phyloP scores from a whole-genome alignment of 129 eudicot species.

The Deinandra increscens region DNA sequence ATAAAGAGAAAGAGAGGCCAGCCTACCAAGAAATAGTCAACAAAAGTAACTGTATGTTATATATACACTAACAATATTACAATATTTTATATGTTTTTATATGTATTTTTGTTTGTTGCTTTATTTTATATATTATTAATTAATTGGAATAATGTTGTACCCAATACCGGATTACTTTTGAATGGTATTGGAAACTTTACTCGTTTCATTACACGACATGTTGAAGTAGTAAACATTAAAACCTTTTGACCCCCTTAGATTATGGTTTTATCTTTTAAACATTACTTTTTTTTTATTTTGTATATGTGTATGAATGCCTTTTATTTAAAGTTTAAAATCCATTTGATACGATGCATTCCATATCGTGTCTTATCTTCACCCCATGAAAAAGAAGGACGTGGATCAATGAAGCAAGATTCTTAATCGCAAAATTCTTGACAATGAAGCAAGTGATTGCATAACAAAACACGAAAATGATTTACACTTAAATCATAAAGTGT shows the following conservation, averaged over 20 bases:
- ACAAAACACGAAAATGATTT: too few relatives aligned
- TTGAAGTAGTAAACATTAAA: not conserved
- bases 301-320: too few relatives aligned
- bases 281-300: too few relatives aligned
- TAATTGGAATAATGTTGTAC: not conserved
- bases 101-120: slow-evolving; percentile 5
- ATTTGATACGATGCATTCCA: too few relatives aligned
- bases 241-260: not conserved
- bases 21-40: slow-evolving; percentile 30
- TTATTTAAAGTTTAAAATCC: too few relatives aligned
- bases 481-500: too few relatives aligned
- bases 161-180: slow-evolving; percentile 9
- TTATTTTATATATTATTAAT: not conserved
- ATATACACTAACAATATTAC: too few relatives aligned
- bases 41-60: slow-evolving; percentile 13
- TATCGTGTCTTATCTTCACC: too few relatives aligned
- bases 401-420: too few relatives aligned
- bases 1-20: not conserved
- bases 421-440: too few relatives aligned
- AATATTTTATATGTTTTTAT: not conserved
- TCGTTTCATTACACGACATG: not conserved
- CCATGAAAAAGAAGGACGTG: too few relatives aligned
- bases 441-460: too few relatives aligned
- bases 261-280: not conserved
- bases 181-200: not conserved